Conservation (phyloP, 2,329 filamentous ascomycete species). For the Alternaria angustiovoidea region DNA sequence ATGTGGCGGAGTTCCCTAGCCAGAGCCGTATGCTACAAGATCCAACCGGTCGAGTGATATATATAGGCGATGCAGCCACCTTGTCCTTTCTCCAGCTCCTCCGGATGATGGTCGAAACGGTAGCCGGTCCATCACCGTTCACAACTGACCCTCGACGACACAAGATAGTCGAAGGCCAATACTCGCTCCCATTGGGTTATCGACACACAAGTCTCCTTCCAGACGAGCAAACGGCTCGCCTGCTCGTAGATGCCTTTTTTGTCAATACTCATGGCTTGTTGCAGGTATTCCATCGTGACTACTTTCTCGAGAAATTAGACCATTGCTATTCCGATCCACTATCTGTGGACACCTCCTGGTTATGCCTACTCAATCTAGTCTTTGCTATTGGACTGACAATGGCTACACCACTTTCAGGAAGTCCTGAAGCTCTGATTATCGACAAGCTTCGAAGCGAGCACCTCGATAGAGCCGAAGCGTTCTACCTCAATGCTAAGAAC, state of each 20-base stretch:
- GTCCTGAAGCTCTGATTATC: slow-evolving; percentile 60
- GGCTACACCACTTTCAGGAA: slow-evolving; percentile 62
- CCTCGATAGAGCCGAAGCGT: slow-evolving; percentile 66
- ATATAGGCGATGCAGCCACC: slow-evolving; percentile 70
- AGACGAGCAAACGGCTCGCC: slow-evolving; percentile 61
- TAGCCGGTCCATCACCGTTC: slow-evolving; percentile 64
- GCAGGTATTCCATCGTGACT: slow-evolving; percentile 64
- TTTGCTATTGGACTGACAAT: slow-evolving; percentile 70
- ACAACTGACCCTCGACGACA: slow-evolving; percentile 66
- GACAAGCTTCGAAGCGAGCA: slow-evolving; percentile 59
- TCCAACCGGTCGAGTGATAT: slow-evolving; percentile 64
- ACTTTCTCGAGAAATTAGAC: slow-evolving; percentile 61
- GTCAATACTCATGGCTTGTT: slow-evolving; percentile 69
- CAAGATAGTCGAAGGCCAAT: slow-evolving; percentile 64
- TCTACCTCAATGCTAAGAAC: slow-evolving; percentile 67
- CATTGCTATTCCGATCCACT: slow-evolving; percentile 65
- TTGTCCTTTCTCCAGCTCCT: slow-evolving; percentile 68
- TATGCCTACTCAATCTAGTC: slow-evolving; percentile 69
- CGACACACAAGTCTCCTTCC: slow-evolving; percentile 64
- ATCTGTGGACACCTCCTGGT: slow-evolving; percentile 58
- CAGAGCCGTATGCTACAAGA: slow-evolving; percentile 68
- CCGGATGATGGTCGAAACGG: slow-evolving; percentile 66
- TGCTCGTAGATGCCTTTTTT: slow-evolving; percentile 68
- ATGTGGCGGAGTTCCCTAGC: slow-evolving; percentile 65
- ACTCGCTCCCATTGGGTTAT: slow-evolving; percentile 57